Evolutionary conservation across 192 early-diverging fungal species (phyloP), one percentile per base, ranked within the genome.

Genomic region (Coemansia sp.): DNA sequence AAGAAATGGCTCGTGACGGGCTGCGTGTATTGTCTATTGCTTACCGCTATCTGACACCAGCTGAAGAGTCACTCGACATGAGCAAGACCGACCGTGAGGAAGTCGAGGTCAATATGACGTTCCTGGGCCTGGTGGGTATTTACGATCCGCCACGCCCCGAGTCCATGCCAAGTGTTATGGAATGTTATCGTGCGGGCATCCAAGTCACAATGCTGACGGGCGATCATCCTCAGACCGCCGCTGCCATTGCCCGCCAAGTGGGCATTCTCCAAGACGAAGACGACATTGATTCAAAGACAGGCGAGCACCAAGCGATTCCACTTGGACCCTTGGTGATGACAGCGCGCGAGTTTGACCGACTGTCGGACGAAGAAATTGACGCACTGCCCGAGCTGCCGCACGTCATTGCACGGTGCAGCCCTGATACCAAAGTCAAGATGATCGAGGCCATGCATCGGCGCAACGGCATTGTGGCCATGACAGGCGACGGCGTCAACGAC

Each of bases 371-470:
- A 10, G 78, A 91, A 15, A 84, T 98, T 38, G 90, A 93, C 17
- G 79, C 80, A n/a, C 75, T 95, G 27, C 74, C 71, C 0, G 87
- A 93, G 24, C 88, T 95, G 35, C 94, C 95, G 35, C 82, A 88
- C 10, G 94, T 98, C 17, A 92, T 98, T 86, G 94, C 95, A 1
- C 88, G 95, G 55, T 93, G 93, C 81, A 86, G 84, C 62, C 96
- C 96, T 15, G 95, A 98, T 66, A 96, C 94, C 75, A 98, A 98
- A 79, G 88, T 96, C 63, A 97, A 98, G 74, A 96, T 98, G 82
- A 94, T 98, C 59, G 86, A 89, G 68, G 93, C 94, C 14, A 83
- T 98, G 58, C 94, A 98, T 74, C 79, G 86, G 45, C 84, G 87
- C 58, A 80, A 80, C 19, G 83, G 85, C 47, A 87, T 89, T 64